phyloP scores from a whole-genome alignment of 495 filamentous ascomycete species.

The Penicillium simplicissimum region DNA sequence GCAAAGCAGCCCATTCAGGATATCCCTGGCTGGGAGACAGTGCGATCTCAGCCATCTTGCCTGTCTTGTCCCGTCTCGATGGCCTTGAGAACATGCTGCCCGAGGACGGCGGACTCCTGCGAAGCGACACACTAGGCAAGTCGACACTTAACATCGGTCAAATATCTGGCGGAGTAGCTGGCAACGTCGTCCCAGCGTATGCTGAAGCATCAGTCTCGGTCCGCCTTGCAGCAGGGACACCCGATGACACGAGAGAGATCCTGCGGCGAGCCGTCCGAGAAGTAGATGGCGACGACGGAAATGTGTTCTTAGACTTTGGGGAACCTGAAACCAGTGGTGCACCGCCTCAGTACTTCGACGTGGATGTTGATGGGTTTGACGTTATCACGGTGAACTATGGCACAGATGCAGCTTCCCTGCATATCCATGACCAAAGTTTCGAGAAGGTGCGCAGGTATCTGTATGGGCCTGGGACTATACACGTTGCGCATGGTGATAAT shows the following conservation, averaged over 20 bases:
- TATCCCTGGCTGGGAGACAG: constrained; percentile 74
- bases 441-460: constrained; percentile 65
- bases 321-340: constrained; percentile 58
- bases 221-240: constrained; percentile 68
- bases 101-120: background rate
- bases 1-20: constrained; percentile 73
- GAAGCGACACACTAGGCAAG: constrained; percentile 69
- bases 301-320: background rate
- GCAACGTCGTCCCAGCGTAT: constrained; percentile 75
- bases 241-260: constrained; percentile 22
- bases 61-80: constrained; percentile 59
- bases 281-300: background rate
- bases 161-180: constrained; percentile 76
- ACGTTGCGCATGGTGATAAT: constrained; percentile 75
- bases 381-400: background rate
- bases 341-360: constrained; percentile 65
- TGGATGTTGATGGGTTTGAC: constrained; percentile 51
- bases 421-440: constrained; percentile 49
- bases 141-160: constrained; percentile 81
- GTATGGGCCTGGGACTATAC: constrained; percentile 74
- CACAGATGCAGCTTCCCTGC: background rate
- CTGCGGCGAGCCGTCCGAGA: background rate
- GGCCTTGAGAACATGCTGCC: constrained; percentile 58
- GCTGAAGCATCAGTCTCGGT: constrained; percentile 65
- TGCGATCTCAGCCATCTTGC: constrained; percentile 54